phyloP scores from a whole-genome alignment of 2,329 filamentous ascomycete genomes.

The Ophiosphaerella korrae region DNA sequence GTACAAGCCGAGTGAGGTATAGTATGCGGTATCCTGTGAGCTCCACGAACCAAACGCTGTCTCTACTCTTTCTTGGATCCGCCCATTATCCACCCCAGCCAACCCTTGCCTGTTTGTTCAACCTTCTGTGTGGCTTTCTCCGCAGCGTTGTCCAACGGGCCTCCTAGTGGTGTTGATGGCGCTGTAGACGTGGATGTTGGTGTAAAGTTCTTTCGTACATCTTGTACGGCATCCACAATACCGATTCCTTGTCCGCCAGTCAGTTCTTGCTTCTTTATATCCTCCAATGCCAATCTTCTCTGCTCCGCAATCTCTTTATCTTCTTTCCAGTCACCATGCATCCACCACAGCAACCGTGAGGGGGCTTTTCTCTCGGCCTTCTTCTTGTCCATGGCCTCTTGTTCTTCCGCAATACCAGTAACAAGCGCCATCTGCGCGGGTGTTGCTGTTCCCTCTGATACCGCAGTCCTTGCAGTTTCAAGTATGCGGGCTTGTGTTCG shows the following conservation, averaged over 20 bases:
- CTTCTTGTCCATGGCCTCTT: conserved; percentile 54
- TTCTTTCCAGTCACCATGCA: conserved; percentile 46
- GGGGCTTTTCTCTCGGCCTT: conserved; percentile 38
- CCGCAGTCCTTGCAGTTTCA: conserved; percentile 51
- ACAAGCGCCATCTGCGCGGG: conserved; percentile 59
- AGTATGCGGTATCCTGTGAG: conserved; percentile 30
- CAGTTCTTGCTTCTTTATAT: conserved; percentile 35
- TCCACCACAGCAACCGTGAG: conserved; percentile 42
- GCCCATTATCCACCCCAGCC: conserved; percentile 53
- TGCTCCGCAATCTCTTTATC: conserved; percentile 43
- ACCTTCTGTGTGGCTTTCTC: conserved; percentile 46
- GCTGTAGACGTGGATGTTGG: conserved; percentile 28
- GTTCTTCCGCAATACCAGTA: conserved; percentile 65
- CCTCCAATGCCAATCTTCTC: conserved; percentile 37
- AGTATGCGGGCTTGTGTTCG: conserved; percentile 51
- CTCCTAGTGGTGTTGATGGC: conserved; percentile 46
- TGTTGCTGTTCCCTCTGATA: conserved; percentile 51
- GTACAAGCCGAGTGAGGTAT: conserved; percentile 41
- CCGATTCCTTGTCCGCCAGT: conserved; percentile 25
- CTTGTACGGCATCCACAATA: conserved; percentile 40
- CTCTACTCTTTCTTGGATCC: conserved; percentile 42
- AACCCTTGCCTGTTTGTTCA: conserved; percentile 49
- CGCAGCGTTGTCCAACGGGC: conserved; percentile 54
- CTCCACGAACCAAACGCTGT: not conserved
- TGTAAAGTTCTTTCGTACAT: conserved; percentile 33